Conservation (phyloP, 345 rosid genomes). For the Sonneratia alba region DNA sequence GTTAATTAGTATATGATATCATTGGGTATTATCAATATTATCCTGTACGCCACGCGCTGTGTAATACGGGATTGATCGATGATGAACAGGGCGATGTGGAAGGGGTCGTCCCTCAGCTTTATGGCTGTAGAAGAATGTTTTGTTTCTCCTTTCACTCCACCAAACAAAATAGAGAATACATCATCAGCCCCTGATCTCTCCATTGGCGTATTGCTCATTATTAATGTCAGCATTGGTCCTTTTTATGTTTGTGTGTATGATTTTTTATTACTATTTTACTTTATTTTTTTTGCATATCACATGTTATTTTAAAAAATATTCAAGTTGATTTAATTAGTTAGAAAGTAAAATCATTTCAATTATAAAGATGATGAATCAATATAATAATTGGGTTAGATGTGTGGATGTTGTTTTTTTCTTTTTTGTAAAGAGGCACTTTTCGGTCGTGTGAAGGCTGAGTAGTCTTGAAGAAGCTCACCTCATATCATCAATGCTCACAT, state of each 20-base stretch:
- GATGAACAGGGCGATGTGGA: not conserved
- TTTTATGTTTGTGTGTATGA: not conserved
- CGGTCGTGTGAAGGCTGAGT: slow-evolving; percentile 1
- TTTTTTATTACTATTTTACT: too few species aligned
- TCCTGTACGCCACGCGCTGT: not conserved
- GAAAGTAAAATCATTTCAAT: too few species aligned
- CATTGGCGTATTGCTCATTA: not conserved
- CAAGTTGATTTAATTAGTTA: too few species aligned
- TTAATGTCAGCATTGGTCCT: not conserved
- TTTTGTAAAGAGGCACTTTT: slow-evolving; percentile 9
- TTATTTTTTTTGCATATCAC: too few species aligned
- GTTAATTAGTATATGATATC: not conserved
- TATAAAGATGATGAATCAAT: too few species aligned
- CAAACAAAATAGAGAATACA: not conserved
- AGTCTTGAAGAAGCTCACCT: slow-evolving; percentile 10
- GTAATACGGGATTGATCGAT: not conserved
- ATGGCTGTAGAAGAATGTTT: not conserved
- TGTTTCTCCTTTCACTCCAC: not conserved
- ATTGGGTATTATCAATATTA: not conserved
- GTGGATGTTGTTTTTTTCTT: too few species aligned
- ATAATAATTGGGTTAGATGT: too few species aligned
- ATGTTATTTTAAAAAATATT: too few species aligned
- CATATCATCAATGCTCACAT: slow-evolving; percentile 5
- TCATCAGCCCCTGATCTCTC: not conserved
- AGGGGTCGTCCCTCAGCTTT: not conserved